These are phyloP conservation scores for Meyerozyma athensensis DNA, from an alignment of 1,139 yeast species.

Conservation along the genomic window DNA sequence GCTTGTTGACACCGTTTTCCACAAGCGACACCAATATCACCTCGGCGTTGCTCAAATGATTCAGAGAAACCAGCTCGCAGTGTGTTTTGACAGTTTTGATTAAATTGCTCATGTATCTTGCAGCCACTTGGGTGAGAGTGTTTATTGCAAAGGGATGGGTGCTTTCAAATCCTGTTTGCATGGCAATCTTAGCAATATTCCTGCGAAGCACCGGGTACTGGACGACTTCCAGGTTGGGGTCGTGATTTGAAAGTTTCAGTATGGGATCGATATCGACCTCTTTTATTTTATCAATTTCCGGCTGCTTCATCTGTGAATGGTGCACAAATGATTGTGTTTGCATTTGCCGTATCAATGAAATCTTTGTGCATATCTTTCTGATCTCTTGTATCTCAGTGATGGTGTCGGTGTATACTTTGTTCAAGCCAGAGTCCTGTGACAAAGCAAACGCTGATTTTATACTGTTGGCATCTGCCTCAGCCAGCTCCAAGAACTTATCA, in stretches of 20 bases:
- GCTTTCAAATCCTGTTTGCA: conserved; percentile 92
- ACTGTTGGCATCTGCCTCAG: conserved; percentile 24
- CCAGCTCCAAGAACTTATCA: conserved; percentile 30
- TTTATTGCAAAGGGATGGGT: conserved; percentile 77
- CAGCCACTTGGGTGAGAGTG: conserved; percentile 79
- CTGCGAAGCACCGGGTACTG: conserved; percentile 66
- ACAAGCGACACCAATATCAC: conserved; percentile 58
- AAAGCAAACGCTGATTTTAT: conserved; percentile 28
- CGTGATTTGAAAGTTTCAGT: conserved; percentile 69
- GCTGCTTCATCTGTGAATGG: conserved; percentile 68
- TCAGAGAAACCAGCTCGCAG: conserved; percentile 57
- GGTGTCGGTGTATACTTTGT: conserved; percentile 57
- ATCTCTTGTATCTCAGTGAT: conserved; percentile 82
- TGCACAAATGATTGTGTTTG: conserved; percentile 79
- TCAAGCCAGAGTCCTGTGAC: conserved; percentile 51
- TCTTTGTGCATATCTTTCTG: conserved; percentile 81
- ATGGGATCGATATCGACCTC: conserved; percentile 77
- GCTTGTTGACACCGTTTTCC: conserved; percentile 82
- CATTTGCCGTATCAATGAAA: conserved; percentile 84
- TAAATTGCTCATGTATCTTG: conserved; percentile 69
- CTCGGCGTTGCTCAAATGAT: conserved; percentile 40
- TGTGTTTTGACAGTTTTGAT: conserved; percentile 69
- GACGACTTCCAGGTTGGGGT: conserved; percentile 49
- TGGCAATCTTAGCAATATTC: conserved; percentile 71
- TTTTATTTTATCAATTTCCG: conserved; percentile 55